Base-by-base conservation (phyloP, 2,329 filamentous ascomycete genomes). In the Pestalotiopsis sp. region DNA sequence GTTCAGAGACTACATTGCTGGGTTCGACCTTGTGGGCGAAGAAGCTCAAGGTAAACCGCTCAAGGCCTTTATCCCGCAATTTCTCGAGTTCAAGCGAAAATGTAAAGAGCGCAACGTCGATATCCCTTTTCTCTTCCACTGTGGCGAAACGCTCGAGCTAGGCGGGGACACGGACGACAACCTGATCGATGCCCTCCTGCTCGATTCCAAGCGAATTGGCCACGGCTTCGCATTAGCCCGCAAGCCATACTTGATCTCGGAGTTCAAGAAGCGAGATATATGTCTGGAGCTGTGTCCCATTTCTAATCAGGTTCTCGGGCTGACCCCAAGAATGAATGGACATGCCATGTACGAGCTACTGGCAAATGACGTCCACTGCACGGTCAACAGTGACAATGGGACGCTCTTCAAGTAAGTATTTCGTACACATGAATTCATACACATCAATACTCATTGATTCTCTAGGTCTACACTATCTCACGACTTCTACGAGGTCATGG, bases 281-380 rank as follows among this genome's bases (percentile, higher is more conserved):
- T 93, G 91, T 72, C 83, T 94, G n/a, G 92, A 94, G 80, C 81
- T 92, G 1, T 94, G 92, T 73, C 92, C 92, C 0, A 93, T 94
- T 64, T 94, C 91, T 0, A 94, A 94, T 75, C 92, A 94, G 81
- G 83, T 94, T 0, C 81, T 94, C 20, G 91, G 92, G 41, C 84
- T 94, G 20, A 92, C 90, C 65, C 86, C 89, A 9, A 85, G 88
- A 61, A 85, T 90, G 68, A 85, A 86, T 49, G 90, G 91, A 13
- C 92, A 94, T 74, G 81, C 90, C 17, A 88, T 91, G 76, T 92
- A 93, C 52, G 83, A 85, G 70, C 81, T 94, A 27, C 82, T 94
- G 67, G 91, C 91, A n/a, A 90, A 91, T 67, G 89, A 91, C 49
- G 86, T 94, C 64, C 90, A 91, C 63, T 94, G 92, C 79, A 92